These are phyloP conservation scores for Parachaetomium inaequale DNA, from an alignment of 495 filamentous ascomycete genomes.

Conservation along the genomic window DNA sequence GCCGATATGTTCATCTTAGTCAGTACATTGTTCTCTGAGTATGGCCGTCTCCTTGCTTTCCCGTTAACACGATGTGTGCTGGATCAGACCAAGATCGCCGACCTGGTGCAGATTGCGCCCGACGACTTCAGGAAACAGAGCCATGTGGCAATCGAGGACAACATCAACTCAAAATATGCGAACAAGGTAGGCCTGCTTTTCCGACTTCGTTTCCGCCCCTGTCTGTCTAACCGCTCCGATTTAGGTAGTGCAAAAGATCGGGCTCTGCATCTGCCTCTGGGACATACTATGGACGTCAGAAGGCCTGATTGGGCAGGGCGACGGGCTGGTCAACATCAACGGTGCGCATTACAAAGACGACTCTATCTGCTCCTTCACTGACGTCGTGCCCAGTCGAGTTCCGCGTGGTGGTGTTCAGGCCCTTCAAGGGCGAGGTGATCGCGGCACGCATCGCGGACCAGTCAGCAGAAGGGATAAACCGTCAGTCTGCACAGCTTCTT, in stretches of 20 bases:
- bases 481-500: constrained; percentile 42
- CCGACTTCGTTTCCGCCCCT: neutral
- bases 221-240: neutral
- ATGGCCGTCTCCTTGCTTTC: neutral
- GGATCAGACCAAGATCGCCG: constrained; percentile 64
- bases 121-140: constrained; percentile 79
- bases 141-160: constrained; percentile 78
- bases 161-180: constrained; percentile 91
- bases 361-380: neutral
- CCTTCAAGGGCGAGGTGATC: constrained; percentile 88
- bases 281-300: constrained; percentile 84
- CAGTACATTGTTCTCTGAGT: constrained; percentile 2
- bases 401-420: constrained; percentile 86
- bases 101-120: constrained; percentile 86
- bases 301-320: constrained; percentile 86
- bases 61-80: neutral
- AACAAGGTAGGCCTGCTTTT: constrained; percentile 62
- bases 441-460: constrained; percentile 71
- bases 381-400: constrained; percentile 66
- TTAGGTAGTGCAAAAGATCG: constrained; percentile 62
- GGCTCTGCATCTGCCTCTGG: constrained; percentile 87
- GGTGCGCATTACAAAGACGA: constrained; percentile 45
- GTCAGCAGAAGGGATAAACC: constrained; percentile 68
- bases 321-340: constrained; percentile 86
- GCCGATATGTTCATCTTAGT: constrained; percentile 48